Percentiles rank a stretch among this genome's conserved stretches.
phyloP scores from a whole-genome alignment of 2,329 filamentous ascomycete genomes.

The Blastomyces parvus region DNA sequence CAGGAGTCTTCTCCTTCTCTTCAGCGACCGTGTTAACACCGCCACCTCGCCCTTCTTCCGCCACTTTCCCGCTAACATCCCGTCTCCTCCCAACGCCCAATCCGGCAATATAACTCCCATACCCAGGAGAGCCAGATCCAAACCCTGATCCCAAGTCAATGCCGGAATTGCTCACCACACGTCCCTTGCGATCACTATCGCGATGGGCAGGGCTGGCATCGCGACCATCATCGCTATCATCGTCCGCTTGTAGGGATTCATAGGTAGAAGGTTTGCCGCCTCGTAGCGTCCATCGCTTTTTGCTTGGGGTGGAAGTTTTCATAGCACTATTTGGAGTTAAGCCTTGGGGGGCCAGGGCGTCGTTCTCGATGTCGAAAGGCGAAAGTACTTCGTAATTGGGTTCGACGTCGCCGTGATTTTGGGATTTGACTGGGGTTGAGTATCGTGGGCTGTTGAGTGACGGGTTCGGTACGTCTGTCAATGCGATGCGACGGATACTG shows the following conservation, averaged over 20 bases:
- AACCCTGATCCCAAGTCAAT: conserved; percentile 26
- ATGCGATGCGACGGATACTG: conserved; percentile 23
- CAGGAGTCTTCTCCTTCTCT: conserved; percentile 14
- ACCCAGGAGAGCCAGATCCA: conserved; percentile 26
- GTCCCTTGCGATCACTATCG: conserved; percentile 34
- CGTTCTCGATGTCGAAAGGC: conserved; percentile 20
- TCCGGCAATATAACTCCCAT: conserved; percentile 36
- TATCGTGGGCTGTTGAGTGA: conserved; percentile 21
- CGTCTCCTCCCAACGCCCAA: conserved; percentile 38
- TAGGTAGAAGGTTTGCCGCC: conserved; percentile 28
- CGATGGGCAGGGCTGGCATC: conserved; percentile 17
- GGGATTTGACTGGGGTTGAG: conserved; percentile 23
- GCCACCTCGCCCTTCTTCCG: conserved; percentile 37
- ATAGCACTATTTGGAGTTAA: conserved; percentile 12
- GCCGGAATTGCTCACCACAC: conserved; percentile 37
- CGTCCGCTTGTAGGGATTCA: conserved; percentile 26
- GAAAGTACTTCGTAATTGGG: conserved; percentile 18
- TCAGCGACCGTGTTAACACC: conserved; percentile 11
- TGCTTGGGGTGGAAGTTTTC: conserved; percentile 18
- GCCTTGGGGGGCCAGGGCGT: conserved; percentile 11
- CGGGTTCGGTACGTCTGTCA: conserved; percentile 29
- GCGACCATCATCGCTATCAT: conserved; percentile 19
- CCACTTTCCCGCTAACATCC: conserved; percentile 40
- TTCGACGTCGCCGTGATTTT: conserved; percentile 34
- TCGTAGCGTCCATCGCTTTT: conserved; percentile 26